phyloP scores from a whole-genome alignment of 2,329 filamentous ascomycete genomes.

The Aspergillus sp. region DNA sequence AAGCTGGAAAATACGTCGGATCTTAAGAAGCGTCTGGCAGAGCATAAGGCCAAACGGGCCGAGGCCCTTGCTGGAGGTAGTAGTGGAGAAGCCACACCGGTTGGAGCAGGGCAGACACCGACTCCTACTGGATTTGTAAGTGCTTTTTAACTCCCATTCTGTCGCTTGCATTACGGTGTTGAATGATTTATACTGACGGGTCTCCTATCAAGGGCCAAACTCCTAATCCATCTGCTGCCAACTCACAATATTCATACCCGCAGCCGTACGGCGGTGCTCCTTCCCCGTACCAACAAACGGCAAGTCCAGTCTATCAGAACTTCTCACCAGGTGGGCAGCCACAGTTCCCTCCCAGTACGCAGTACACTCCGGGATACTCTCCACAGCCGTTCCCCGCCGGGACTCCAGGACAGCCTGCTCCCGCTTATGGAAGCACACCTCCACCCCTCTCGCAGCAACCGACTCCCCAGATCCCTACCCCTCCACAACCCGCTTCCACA shows the following conservation, averaged over 20 bases:
- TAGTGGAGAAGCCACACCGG: slow-evolving; percentile 56
- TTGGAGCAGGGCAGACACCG: slow-evolving; percentile 43
- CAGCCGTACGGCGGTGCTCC: slow-evolving; percentile 39
- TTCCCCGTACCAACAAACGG: slow-evolving; percentile 40
- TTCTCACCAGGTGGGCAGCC: slow-evolving; percentile 33
- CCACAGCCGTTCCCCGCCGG: slow-evolving; percentile 24
- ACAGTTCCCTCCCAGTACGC: slow-evolving; percentile 25
- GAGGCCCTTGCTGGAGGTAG: slow-evolving; percentile 54
- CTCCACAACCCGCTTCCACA: slow-evolving; percentile 31
- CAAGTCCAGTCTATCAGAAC: slow-evolving; percentile 32
- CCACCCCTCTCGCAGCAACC: slow-evolving; percentile 34
- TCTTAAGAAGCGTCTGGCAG: slow-evolving; percentile 73
- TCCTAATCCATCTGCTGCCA: slow-evolving; percentile 31
- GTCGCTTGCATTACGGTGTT: background rate
- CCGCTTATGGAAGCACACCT: slow-evolving; percentile 37
- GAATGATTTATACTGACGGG: background rate
- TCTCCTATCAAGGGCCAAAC: slow-evolving; percentile 31
- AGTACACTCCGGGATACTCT: slow-evolving; percentile 28
- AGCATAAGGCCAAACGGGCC: slow-evolving; percentile 65
- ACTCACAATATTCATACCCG: slow-evolving; percentile 34
- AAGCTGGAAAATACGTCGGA: slow-evolving; percentile 72
- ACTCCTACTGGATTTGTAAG: slow-evolving; percentile 57
- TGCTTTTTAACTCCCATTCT: slow-evolving; percentile 14
- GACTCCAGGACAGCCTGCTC: slow-evolving; percentile 21
- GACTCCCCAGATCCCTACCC: slow-evolving; percentile 36